These are phyloP conservation scores for Pichia inconspicua DNA, from an alignment of 1,139 yeast species.

Conservation along the genomic window DNA sequence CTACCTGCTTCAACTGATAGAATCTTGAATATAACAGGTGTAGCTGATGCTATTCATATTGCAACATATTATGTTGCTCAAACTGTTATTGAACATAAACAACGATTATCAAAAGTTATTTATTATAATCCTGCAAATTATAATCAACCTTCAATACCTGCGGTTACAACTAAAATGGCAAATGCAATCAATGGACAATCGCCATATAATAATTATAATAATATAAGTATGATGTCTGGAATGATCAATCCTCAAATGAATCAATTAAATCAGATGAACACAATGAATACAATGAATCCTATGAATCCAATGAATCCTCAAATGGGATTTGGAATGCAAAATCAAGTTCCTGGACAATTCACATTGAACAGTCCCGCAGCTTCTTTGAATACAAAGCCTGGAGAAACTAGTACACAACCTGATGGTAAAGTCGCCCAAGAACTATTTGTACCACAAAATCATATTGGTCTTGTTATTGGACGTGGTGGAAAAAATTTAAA, in stretches of 20 bases:
- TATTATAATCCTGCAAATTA: constrained; percentile 59
- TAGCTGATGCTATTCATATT: constrained; percentile 80
- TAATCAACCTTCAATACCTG: constrained; percentile 18
- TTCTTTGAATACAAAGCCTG: constrained; percentile 12
- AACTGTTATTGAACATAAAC: constrained; percentile 55
- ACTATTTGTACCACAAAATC: constrained; percentile 65
- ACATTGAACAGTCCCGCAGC: constrained; percentile 6
- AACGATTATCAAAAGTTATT: constrained; percentile 42
- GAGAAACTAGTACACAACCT: constrained; percentile 18
- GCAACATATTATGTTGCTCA: constrained; percentile 71
- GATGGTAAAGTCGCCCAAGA: constrained; percentile 57
- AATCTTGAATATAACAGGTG: constrained; percentile 64
- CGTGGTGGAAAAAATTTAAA: constrained; percentile 79
- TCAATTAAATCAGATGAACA: constrained; percentile 10
- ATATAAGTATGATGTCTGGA: constrained; percentile 20
- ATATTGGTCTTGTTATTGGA: constrained; percentile 81
- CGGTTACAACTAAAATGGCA: constrained; percentile 4
- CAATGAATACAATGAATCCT: not conserved
- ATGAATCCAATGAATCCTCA: not conserved
- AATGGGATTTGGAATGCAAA: constrained; percentile 1
- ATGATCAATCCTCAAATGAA: constrained; percentile 12
- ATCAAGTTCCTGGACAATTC: not conserved
- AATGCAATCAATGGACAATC: constrained; percentile 4
- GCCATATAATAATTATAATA: constrained; percentile 1
- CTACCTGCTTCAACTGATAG: constrained; percentile 79